Evolutionary conservation across 805 yeast species (phyloP).

Genomic region (Ogataea ganodermae): DNA sequence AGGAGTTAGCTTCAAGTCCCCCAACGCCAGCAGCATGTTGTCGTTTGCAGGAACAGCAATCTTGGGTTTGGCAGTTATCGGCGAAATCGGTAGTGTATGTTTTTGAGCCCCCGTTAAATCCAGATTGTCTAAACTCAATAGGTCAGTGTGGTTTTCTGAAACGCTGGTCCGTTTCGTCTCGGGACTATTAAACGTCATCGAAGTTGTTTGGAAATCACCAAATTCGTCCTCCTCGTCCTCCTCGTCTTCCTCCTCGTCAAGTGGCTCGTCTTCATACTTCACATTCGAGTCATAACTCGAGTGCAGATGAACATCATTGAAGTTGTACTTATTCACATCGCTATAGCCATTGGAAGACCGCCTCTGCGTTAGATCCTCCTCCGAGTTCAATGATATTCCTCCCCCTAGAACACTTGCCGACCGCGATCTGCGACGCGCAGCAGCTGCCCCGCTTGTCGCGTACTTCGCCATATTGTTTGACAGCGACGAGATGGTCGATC

Average conservation of each 20-base stretch:
- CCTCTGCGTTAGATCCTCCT: constrained; percentile 2
- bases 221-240: constrained; percentile 25
- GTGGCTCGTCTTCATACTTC: constrained; percentile 2
- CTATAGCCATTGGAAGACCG: background rate
- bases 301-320: constrained; percentile 6
- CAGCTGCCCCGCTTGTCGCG: constrained; percentile 13
- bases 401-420: constrained; percentile 12
- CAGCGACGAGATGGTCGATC: constrained; percentile 22
- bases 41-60: background rate
- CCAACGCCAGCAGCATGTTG: background rate
- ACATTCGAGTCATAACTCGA: background rate
- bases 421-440: constrained; percentile 12
- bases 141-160: background rate
- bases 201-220: constrained; percentile 26
- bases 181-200: constrained; percentile 3
- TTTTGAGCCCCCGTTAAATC: background rate
- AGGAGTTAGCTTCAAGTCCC: background rate
- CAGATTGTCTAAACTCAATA: constrained; percentile 4
- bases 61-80: background rate
- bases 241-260: background rate
- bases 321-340: constrained; percentile 1
- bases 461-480: constrained; percentile 22
- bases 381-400: constrained; percentile 6
- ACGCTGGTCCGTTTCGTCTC: constrained; percentile 7
- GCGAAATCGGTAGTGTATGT: background rate